phyloP scores from a whole-genome alignment of 306 rosid species.

The Cajanus cajan region DNA sequence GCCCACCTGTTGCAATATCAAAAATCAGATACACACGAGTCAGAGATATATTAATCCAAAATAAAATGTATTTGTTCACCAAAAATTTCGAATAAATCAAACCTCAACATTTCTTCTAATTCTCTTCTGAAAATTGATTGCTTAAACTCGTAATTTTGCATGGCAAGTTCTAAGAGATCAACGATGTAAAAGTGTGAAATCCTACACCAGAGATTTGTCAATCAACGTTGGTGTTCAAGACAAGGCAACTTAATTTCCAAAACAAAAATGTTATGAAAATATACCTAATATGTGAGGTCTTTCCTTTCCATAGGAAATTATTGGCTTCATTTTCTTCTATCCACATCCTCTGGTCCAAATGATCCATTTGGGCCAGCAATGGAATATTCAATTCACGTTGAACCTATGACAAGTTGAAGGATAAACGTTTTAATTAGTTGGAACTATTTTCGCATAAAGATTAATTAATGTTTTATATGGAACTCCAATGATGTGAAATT shows the following conservation, averaged over 20 bases:
- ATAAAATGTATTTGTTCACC: too few species aligned
- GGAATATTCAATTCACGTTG: constrained; percentile 41
- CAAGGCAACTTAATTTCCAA: background rate
- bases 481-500: too few species aligned
- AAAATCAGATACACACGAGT: background rate
- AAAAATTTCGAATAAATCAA: too few species aligned
- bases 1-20: constrained; percentile 41
- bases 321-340: constrained; percentile 38
- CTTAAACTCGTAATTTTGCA: constrained; percentile 26
- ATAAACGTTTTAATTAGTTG: too few species aligned
- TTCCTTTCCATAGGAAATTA: constrained; percentile 41
- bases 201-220: constrained; percentile 3
- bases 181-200: constrained; percentile 8
- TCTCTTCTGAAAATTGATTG: constrained; percentile 43
- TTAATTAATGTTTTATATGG: background rate
- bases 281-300: constrained; percentile 27
- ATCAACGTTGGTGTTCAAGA: background rate
- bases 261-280: background rate
- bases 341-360: constrained; percentile 48
- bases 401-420: constrained; percentile 26
- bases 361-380: constrained; percentile 52
- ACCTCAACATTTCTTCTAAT: constrained; percentile 41
- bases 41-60: background rate
- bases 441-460: background rate
- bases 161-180: constrained; percentile 35